Evolutionary conservation across 106 monocot genomes (phyloP).

Genomic region (Vanilla planifolia): DNA sequence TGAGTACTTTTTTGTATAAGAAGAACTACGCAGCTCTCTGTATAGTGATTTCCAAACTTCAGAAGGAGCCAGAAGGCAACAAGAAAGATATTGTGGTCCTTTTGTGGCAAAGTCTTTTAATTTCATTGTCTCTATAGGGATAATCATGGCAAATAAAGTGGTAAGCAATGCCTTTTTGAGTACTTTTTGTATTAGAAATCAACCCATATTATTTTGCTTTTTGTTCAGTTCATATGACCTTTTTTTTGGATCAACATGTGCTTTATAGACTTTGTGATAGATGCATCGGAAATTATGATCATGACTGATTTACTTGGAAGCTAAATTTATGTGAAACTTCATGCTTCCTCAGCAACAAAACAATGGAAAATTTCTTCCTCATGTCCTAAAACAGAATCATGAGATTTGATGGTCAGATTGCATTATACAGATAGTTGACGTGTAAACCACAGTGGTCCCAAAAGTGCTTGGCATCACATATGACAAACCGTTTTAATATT

Average conservation of each 20-base stretch:
- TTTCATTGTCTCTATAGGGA: slow-evolving; percentile 81
- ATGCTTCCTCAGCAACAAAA: not conserved
- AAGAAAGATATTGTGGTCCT: slow-evolving; percentile 77
- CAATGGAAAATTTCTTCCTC: not conserved
- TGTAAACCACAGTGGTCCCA: not conserved
- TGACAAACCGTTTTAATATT: not conserved
- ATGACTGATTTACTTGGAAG: not conserved
- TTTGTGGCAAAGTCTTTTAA: slow-evolving; percentile 75
- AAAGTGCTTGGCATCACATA: not conserved
- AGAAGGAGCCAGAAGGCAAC: slow-evolving; percentile 82
- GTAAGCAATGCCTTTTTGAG: slow-evolving; percentile 22
- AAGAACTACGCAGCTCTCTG: slow-evolving; percentile 63
- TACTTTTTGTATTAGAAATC: not conserved
- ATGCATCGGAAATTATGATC: too few relatives aligned
- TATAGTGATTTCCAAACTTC: slow-evolving; percentile 82
- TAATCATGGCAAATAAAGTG: slow-evolving; percentile 93
- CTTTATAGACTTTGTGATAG: not conserved
- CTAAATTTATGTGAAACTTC: not conserved
- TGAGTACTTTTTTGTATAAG: slow-evolving; percentile 11
- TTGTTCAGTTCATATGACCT: not conserved
- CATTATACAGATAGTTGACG: not conserved
- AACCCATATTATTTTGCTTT: not conserved
- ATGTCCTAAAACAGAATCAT: not conserved
- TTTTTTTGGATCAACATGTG: not conserved
- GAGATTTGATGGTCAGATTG: not conserved